Percentiles rank a stretch among this genome's conserved stretches.
phyloP scores from a whole-genome alignment of 805 yeast species.

The Lachancea fermentati region DNA sequence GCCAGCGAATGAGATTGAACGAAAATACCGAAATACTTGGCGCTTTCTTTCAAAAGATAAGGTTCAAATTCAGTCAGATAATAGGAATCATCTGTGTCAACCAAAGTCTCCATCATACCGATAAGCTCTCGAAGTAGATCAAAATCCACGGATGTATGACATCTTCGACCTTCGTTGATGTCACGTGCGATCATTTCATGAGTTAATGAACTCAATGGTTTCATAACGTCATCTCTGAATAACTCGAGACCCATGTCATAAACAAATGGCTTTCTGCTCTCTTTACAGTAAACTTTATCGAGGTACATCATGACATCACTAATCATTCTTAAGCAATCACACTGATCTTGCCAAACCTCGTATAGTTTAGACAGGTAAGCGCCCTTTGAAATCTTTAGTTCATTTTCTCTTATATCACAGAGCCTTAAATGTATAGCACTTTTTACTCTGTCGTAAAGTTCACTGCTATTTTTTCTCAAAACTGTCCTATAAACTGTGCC shows the following conservation, averaged over 20 bases:
- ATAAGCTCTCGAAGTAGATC: slow-evolving; percentile 56
- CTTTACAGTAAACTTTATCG: slow-evolving; percentile 79
- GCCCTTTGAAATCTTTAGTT: slow-evolving; percentile 18
- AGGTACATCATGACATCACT: slow-evolving; percentile 82
- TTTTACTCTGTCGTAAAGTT: slow-evolving; percentile 57
- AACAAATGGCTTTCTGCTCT: slow-evolving; percentile 53
- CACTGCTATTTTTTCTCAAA: slow-evolving; percentile 59
- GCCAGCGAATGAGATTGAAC: slow-evolving; percentile 40
- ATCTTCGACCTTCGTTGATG: slow-evolving; percentile 35
- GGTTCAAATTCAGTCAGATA: slow-evolving; percentile 67
- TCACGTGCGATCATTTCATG: slow-evolving; percentile 40
- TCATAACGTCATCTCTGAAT: slow-evolving; percentile 58
- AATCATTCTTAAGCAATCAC: slow-evolving; percentile 66
- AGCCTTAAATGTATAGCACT: slow-evolving; percentile 45
- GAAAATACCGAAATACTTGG: slow-evolving; percentile 45
- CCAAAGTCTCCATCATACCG: slow-evolving; percentile 64
- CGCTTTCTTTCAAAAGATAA: slow-evolving; percentile 47
- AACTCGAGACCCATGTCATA: slow-evolving; percentile 69
- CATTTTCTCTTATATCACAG: slow-evolving; percentile 18
- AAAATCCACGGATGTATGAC: slow-evolving; percentile 54
- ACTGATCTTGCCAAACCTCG: slow-evolving; percentile 60
- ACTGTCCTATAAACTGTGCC: slow-evolving; percentile 74
- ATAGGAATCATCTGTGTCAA: slow-evolving; percentile 48
- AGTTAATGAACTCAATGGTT: slow-evolving; percentile 42
- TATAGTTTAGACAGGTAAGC: slow-evolving; percentile 34